Evolutionary conservation across 2,329 filamentous ascomycete species (phyloP), one percentile per base, ranked within the genome.

Genomic region (Bipolaris oryzae): DNA sequence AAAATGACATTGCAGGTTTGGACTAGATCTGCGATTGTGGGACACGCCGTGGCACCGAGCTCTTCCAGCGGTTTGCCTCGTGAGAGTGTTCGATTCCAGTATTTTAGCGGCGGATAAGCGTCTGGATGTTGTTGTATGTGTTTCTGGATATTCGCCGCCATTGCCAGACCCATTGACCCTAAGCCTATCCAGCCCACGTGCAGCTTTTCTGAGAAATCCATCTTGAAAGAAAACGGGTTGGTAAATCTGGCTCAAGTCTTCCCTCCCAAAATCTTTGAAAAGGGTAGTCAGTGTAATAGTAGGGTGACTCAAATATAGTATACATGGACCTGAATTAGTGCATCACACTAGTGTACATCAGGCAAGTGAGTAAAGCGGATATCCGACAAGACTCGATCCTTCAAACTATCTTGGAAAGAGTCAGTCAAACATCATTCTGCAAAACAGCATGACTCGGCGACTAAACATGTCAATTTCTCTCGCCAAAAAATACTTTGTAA

Each of bases 161-260:
- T 84, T 18, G 67, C 69, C 5, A 74, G 69, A 1, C 82, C 82
- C 81, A 84, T 84, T 0, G 80, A 84, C 1, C 82, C 81, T 0
- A 84, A 76, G 3, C 82, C 82, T 10, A 69, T 66, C 64, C 64
- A 71, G 58, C 62, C 58, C 55, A 68, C n/a, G 1, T 46, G 56
- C 18, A 53, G 33, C 15, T 38, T 5, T 9, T 48, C 33, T 28
- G 46, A 20, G 9, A 44, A 51, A 10, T 49, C 34, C 64, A 67
- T 66, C 3, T 53, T 50, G 25, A 9, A 31, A 38, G 25, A 31
- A n/a, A 7, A 15, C 1, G 6, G 3, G 23, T 9, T 7, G 9
- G 10, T 23, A 31, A 31, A 31, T 13, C 28, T 31, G 28, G 28
- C 3, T 38, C 37, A 4, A 38, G n/a, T 11, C 7, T 37, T 37